These are phyloP conservation scores for Coemansia sp. DNA, from an alignment of 192 early-diverging fungal species.

Conservation along the genomic window DNA sequence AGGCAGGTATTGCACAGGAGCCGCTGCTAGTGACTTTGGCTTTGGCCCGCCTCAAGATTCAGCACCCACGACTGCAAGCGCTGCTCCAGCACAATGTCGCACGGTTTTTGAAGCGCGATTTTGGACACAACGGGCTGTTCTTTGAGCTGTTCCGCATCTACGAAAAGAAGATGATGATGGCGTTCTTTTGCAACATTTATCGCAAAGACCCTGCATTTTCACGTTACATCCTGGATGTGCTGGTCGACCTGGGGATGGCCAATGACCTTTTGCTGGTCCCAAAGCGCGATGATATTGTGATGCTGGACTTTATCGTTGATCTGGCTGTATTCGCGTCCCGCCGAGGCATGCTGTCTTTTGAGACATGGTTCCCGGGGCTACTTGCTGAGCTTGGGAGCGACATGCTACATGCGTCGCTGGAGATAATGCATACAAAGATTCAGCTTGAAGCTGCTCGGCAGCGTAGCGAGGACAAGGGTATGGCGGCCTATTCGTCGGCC, in stretches of 20 bases:
- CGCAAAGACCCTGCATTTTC: slow-evolving; percentile 45
- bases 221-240: slow-evolving; percentile 38
- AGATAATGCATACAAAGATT: slow-evolving; percentile 53
- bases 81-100: slow-evolving; percentile 52
- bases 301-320: slow-evolving; percentile 56
- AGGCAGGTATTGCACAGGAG: slow-evolving; percentile 43
- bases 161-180: slow-evolving; percentile 52
- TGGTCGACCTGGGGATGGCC: slow-evolving; percentile 46
- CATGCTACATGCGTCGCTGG: slow-evolving; percentile 52
- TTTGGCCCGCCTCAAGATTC: slow-evolving; percentile 52
- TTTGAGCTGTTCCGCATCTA: slow-evolving; percentile 55
- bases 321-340: slow-evolving; percentile 54
- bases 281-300: slow-evolving; percentile 54
- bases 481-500: slow-evolving; percentile 26
- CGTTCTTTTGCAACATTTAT: slow-evolving; percentile 52
- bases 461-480: slow-evolving; percentile 48
- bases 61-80: slow-evolving; percentile 54
- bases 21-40: slow-evolving; percentile 51
- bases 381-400: slow-evolving; percentile 47
- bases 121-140: slow-evolving; percentile 35
- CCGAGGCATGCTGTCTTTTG: slow-evolving; percentile 50
- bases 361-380: slow-evolving; percentile 52
- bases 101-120: slow-evolving; percentile 49
- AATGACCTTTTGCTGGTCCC: slow-evolving; percentile 46
- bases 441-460: slow-evolving; percentile 52